These are phyloP conservation scores for Pseudopyricularia javanii DNA, from an alignment of 2,329 filamentous ascomycete species.

Conservation along the genomic window DNA sequence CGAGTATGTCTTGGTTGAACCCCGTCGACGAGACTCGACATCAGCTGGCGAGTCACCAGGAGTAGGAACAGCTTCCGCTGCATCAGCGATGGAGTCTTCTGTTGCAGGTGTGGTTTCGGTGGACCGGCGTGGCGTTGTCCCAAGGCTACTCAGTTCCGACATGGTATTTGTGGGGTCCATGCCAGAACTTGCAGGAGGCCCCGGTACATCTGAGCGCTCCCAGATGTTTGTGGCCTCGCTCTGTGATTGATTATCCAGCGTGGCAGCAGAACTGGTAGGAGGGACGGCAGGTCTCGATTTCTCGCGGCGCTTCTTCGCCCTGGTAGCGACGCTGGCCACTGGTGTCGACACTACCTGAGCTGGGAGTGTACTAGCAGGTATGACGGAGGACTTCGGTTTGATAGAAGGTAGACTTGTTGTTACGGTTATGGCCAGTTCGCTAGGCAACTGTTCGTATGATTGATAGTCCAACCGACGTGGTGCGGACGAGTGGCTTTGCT, in stretches of 20 bases:
- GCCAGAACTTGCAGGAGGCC: slow-evolving; percentile 7
- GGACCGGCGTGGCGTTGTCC: slow-evolving; percentile 24
- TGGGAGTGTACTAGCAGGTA: background rate
- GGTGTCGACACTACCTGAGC: background rate
- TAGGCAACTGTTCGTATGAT: background rate
- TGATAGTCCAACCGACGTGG: background rate
- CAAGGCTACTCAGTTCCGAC: slow-evolving; percentile 27
- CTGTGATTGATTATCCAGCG: background rate
- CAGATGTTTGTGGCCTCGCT: background rate
- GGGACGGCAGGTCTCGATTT: background rate
- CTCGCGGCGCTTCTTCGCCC: background rate
- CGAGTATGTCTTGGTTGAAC: slow-evolving; percentile 7
- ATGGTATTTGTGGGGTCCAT: slow-evolving; percentile 6
- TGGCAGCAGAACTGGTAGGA: background rate
- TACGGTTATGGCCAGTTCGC: background rate
- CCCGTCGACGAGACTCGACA: slow-evolving; percentile 16
- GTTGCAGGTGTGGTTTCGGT: slow-evolving; percentile 22
- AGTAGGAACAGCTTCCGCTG: slow-evolving; percentile 4
- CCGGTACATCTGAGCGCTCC: background rate
- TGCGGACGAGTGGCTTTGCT: background rate
- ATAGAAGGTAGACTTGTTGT: background rate
- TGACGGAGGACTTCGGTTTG: background rate
- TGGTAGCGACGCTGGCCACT: background rate
- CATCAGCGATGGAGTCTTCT: slow-evolving; percentile 16
- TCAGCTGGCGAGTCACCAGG: slow-evolving; percentile 18